Percentiles rank a stretch among this genome's conserved stretches.
These are phyloP conservation scores for Lachancea lanzarotensis DNA, from an alignment of 805 yeast genomes.

Conservation along the genomic window DNA sequence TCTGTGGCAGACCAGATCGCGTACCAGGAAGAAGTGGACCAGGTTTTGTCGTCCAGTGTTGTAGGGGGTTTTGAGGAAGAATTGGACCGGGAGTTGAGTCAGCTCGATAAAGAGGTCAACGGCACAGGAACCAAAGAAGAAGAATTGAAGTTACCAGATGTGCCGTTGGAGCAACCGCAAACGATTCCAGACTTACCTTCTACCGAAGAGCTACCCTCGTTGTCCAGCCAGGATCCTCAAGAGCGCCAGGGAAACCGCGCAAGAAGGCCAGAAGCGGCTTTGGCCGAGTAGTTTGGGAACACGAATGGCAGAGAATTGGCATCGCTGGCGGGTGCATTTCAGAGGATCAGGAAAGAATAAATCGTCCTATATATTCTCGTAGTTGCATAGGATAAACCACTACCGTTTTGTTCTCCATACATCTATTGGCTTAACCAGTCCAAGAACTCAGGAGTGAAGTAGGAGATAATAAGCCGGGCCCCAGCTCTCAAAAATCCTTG, in stretches of 20 bases:
- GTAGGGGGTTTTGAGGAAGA: slow-evolving; percentile 45
- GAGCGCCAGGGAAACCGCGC: neutral
- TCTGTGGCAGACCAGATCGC: slow-evolving; percentile 75
- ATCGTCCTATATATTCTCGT: slow-evolving; percentile 3
- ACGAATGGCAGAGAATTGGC: neutral
- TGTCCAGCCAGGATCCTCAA: neutral
- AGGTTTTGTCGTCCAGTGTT: slow-evolving; percentile 37
- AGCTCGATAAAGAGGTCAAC: slow-evolving; percentile 43
- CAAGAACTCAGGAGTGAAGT: slow-evolving; percentile 91
- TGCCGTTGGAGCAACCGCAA: slow-evolving; percentile 1
- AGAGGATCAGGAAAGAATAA: slow-evolving; percentile 6
- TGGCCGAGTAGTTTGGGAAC: neutral
- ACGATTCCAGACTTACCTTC: slow-evolving; percentile 21
- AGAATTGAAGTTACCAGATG: slow-evolving; percentile 16
- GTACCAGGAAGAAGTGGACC: slow-evolving; percentile 69
- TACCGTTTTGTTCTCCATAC: neutral
- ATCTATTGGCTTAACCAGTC: slow-evolving; percentile 65
- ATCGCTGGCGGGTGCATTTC: neutral
- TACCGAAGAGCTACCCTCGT: slow-evolving; percentile 25
- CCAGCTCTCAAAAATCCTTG: slow-evolving; percentile 93
- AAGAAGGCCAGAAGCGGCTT: neutral
- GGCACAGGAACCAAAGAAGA: slow-evolving; percentile 19
- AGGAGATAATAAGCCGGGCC: slow-evolving; percentile 82
- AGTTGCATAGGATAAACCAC: neutral
- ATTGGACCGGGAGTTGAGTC: slow-evolving; percentile 56